phyloP scores from a whole-genome alignment of 1,284 basidiomycete genomes.

The Papiliotrema terrestris region DNA sequence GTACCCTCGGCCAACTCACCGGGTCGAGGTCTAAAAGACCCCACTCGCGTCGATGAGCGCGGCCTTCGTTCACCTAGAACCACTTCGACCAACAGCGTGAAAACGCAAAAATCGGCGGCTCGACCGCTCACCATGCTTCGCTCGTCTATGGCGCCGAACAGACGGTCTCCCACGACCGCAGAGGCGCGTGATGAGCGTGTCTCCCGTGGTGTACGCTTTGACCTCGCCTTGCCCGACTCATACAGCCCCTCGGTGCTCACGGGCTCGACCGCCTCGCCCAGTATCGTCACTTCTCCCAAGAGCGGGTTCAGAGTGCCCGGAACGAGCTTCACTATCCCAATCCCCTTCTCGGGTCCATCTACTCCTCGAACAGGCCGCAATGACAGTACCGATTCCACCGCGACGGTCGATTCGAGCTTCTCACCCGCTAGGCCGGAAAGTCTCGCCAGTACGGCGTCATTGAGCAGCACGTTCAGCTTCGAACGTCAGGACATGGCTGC shows the following conservation, averaged over 20 bases:
- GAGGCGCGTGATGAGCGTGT: constrained; percentile 2
- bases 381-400: background rate
- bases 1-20: background rate
- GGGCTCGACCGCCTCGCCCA: background rate
- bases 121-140: background rate
- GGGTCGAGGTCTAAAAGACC: no score
- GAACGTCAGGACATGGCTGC: background rate
- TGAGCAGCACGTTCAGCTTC: background rate
- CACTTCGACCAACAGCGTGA: background rate
- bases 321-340: constrained; percentile 11
- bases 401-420: background rate
- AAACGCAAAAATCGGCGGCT: background rate
- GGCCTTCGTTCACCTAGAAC: no score
- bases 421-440: constrained; percentile 6
- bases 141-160: constrained; percentile 1
- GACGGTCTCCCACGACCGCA: constrained; percentile 7
- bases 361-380: constrained; percentile 1
- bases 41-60: no score
- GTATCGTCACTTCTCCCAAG: constrained; percentile 1
- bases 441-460: background rate
- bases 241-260: background rate
- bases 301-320: constrained; percentile 19
- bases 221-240: constrained; percentile 9
- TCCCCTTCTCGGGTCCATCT: constrained; percentile 1
- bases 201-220: constrained; percentile 25